A percentile compares a stretch with the other conserved stretches of the same genome.
Conservation (phyloP, 2,329 filamentous ascomycete species). For the Colletotrichum sansevieriae region DNA sequence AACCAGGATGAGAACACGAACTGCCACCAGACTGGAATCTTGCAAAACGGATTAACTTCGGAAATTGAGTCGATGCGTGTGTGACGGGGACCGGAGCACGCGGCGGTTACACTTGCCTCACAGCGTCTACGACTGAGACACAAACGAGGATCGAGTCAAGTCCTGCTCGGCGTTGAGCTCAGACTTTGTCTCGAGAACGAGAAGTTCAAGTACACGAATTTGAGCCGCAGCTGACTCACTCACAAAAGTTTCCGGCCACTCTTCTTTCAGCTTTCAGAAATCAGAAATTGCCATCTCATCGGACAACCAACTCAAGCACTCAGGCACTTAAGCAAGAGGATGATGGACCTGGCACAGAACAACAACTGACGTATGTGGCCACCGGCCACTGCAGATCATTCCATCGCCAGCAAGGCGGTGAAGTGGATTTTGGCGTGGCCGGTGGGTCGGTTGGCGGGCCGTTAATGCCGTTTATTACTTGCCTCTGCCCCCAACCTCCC, state of each 20-base stretch:
- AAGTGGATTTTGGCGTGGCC: conserved; percentile 17
- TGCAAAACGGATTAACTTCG: conserved; percentile 2
- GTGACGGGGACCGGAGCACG: neutral
- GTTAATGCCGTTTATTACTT: conserved; percentile 29
- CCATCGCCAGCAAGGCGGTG: conserved; percentile 9
- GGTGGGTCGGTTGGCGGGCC: conserved; percentile 25
- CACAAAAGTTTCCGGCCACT: neutral
- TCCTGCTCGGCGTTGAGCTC: no score
- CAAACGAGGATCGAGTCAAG: no score
- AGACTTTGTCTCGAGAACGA: no score
- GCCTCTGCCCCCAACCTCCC: conserved; percentile 24
- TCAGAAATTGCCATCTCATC: conserved; percentile 7
- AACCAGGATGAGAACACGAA: no score
- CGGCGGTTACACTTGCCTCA: neutral
- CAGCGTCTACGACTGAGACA: no score
- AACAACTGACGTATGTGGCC: conserved; percentile 17
- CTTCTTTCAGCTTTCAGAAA: conserved; percentile 3
- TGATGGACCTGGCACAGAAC: conserved; percentile 1
- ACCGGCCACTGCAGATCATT: conserved; percentile 20
- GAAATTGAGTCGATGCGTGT: conserved; percentile 11
- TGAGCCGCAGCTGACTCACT: neutral
- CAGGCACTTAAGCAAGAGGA: neutral
- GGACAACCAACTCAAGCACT: conserved; percentile 7
- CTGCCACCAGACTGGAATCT: no score
- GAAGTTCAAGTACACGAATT: no score